These are phyloP conservation scores for Cryptococcus depauperatus DNA, from an alignment of 1,284 basidiomycete genomes.

Conservation along the genomic window DNA sequence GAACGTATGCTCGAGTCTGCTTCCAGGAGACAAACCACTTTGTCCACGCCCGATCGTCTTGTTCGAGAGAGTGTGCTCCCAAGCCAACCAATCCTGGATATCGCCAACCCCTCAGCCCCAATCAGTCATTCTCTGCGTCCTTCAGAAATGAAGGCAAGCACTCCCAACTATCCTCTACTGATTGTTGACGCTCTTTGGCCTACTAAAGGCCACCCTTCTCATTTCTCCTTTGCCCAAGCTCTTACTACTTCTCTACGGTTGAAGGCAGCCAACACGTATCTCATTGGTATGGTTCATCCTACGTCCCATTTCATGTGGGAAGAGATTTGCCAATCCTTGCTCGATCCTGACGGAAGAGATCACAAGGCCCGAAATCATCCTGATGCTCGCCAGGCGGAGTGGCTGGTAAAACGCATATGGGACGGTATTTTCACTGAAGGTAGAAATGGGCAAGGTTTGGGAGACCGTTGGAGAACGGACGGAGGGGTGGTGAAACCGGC, in stretches of 20 bases:
- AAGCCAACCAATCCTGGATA: background rate
- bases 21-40: background rate
- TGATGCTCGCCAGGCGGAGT: constrained; percentile 26
- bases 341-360: constrained; percentile 1
- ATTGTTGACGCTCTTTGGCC: constrained; percentile 44
- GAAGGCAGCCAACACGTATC: constrained; percentile 33
- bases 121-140: constrained; percentile 5
- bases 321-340: constrained; percentile 28
- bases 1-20: constrained; percentile 13
- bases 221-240: constrained; percentile 40
- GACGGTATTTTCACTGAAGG: constrained; percentile 13
- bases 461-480: constrained; percentile 17
- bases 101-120: background rate
- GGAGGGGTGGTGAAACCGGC: constrained; percentile 31
- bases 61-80: background rate
- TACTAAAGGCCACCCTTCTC: constrained; percentile 32
- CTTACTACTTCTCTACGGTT: constrained; percentile 32
- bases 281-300: constrained; percentile 43
- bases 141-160: background rate
- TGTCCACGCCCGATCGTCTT: constrained; percentile 7
- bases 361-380: constrained; percentile 18
- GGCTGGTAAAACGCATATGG: constrained; percentile 22
- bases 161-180: constrained; percentile 21
- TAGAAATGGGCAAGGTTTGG: constrained; percentile 9
- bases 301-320: constrained; percentile 43